phyloP scores from a whole-genome alignment of 2,329 filamentous ascomycete species.

The Aureobasidium sp. region DNA sequence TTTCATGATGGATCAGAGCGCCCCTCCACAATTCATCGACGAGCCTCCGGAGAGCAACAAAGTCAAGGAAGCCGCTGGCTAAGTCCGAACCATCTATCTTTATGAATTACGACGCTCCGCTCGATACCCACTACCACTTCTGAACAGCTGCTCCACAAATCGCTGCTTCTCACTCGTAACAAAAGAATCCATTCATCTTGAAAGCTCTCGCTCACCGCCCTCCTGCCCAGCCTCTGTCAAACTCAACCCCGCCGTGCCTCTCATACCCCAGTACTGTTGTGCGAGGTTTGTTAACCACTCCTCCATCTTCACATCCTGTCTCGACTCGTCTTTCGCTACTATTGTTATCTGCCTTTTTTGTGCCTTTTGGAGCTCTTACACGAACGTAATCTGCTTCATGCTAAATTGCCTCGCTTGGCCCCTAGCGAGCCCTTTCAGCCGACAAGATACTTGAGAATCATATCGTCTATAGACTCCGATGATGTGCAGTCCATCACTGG shows the following conservation, averaged over 20 bases:
- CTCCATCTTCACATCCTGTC: neutral
- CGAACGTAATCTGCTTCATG: neutral
- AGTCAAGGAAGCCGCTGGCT: constrained; percentile 69
- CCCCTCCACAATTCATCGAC: constrained; percentile 83
- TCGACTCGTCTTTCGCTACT: neutral
- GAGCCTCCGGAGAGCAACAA: constrained; percentile 72
- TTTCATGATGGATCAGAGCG: constrained; percentile 77
- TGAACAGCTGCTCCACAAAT: neutral
- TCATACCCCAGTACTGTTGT: neutral
- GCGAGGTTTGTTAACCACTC: neutral
- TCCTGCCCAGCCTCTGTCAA: neutral
- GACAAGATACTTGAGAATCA: neutral
- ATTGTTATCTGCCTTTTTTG: neutral
- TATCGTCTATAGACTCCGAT: neutral
- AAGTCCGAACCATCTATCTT: neutral
- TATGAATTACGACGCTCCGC: constrained; percentile 11
- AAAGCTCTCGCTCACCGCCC: neutral
- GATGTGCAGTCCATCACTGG: neutral
- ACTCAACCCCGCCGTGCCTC: neutral
- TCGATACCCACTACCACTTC: constrained; percentile 3
- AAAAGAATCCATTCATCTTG: neutral
- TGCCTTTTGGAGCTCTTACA: neutral
- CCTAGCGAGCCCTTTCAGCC: neutral
- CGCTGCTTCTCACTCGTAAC: neutral
- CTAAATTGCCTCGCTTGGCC: neutral